A percentile compares a stretch with the other conserved stretches of the same genome.
Conservation (phyloP, 306 rosid species). For the Biancaea sappan region DNA sequence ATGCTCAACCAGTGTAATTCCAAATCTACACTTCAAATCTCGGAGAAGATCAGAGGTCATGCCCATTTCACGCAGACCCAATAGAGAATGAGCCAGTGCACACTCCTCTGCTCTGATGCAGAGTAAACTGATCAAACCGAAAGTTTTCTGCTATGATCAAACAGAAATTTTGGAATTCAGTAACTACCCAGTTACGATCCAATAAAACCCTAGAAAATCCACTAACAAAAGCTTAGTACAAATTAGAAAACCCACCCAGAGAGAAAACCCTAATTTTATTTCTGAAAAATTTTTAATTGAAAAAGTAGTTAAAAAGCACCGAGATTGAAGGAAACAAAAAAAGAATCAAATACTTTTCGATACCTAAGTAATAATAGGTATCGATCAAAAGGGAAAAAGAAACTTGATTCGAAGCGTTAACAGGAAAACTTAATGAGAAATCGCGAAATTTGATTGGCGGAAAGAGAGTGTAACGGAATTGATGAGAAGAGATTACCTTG, state of each 20-base stretch:
- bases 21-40: slow-evolving; percentile 36
- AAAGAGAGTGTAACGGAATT: slow-evolving; percentile 33
- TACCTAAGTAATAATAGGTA: slow-evolving; percentile 38
- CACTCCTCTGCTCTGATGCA: slow-evolving; percentile 20
- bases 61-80: slow-evolving; percentile 42
- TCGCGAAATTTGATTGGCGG: slow-evolving; percentile 29
- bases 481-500: slow-evolving; percentile 32
- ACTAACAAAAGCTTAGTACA: slow-evolving; percentile 28
- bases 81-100: slow-evolving; percentile 33
- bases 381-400: slow-evolving; percentile 44
- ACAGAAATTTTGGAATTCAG: slow-evolving; percentile 38
- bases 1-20: slow-evolving; percentile 42
- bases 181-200: slow-evolving; percentile 37
- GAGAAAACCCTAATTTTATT: slow-evolving; percentile 43
- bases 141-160: slow-evolving; percentile 29
- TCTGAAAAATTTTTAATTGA: not conserved
- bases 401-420: slow-evolving; percentile 42
- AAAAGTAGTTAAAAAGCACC: not conserved
- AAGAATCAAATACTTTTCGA: slow-evolving; percentile 35
- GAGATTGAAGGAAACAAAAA: slow-evolving; percentile 35
- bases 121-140: slow-evolving; percentile 32
- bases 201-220: slow-evolving; percentile 45
- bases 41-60: slow-evolving; percentile 29
- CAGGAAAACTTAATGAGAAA: slow-evolving; percentile 17
- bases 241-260: not conserved